Percentiles rank a stretch among this genome's conserved stretches.
These are phyloP conservation scores for Sugiyamaella smithiae DNA, from an alignment of 805 yeast species.

Conservation along the genomic window DNA sequence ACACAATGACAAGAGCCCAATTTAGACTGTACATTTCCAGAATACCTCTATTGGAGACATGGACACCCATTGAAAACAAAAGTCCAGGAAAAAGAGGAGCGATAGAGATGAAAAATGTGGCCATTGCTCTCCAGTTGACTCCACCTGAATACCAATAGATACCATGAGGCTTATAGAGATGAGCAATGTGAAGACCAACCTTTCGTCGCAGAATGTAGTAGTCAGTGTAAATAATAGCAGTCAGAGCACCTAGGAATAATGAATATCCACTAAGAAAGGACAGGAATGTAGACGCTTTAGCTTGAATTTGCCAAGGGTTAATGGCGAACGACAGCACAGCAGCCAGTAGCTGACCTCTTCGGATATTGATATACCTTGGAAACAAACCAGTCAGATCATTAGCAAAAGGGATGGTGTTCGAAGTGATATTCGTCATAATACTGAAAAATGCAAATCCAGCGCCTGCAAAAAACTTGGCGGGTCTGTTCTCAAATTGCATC, in stretches of 20 bases:
- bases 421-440: constrained; percentile 45
- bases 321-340: constrained; percentile 36
- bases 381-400: constrained; percentile 49
- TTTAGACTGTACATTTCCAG: neutral
- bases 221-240: constrained; percentile 41
- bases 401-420: constrained; percentile 49
- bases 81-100: constrained; percentile 28
- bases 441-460: constrained; percentile 41
- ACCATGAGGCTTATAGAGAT: constrained; percentile 40
- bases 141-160: constrained; percentile 45
- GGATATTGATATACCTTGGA: constrained; percentile 50
- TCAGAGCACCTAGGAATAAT: constrained; percentile 43
- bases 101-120: constrained; percentile 32
- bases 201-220: constrained; percentile 39
- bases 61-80: constrained; percentile 20
- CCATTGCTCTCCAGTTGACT: constrained; percentile 42
- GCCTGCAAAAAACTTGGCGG: constrained; percentile 42
- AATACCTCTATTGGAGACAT: neutral
- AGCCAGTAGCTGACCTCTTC: constrained; percentile 40
- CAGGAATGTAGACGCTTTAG: constrained; percentile 16
- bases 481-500: constrained; percentile 36
- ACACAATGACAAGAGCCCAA: neutral
- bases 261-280: constrained; percentile 32
- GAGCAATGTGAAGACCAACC: constrained; percentile 40
- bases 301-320: constrained; percentile 37